phyloP scores from a whole-genome alignment of 1,139 yeast genomes.

The Diutina neorugosa region DNA sequence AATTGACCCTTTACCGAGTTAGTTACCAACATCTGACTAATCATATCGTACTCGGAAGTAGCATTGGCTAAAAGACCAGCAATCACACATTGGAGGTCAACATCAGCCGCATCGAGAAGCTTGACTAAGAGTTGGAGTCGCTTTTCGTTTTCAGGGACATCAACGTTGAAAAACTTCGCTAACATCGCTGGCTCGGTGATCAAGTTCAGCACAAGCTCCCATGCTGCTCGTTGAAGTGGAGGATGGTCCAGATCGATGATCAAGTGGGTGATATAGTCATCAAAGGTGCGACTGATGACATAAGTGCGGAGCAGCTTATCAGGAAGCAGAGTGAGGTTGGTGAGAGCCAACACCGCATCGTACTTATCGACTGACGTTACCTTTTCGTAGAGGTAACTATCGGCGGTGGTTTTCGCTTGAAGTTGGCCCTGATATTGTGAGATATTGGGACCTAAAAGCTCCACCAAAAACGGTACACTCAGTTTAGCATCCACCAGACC shows the following conservation, averaged over 20 bases:
- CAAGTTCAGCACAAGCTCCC: constrained; percentile 39
- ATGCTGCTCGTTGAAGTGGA: constrained; percentile 29
- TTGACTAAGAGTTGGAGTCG: constrained; percentile 25
- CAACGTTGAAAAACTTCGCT: constrained; percentile 38
- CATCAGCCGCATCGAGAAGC: constrained; percentile 26
- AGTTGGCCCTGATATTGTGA: constrained; percentile 12
- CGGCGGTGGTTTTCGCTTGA: constrained; percentile 5
- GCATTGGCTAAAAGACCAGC: constrained; percentile 41
- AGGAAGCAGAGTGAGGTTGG: constrained; percentile 27
- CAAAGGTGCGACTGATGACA: constrained; percentile 25
- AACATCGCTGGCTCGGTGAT: constrained; percentile 31
- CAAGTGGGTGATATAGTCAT: constrained; percentile 20
- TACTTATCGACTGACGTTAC: constrained; percentile 26
- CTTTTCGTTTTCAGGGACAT: constrained; percentile 13
- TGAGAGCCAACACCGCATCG: constrained; percentile 35
- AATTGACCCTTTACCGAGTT: constrained; percentile 16
- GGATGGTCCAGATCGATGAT: constrained; percentile 25
- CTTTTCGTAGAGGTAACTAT: constrained; percentile 11
- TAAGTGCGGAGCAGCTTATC: constrained; percentile 17
- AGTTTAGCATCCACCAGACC: constrained; percentile 27
- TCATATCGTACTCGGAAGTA: constrained; percentile 32
- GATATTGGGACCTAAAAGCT: constrained; percentile 27
- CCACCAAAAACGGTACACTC: constrained; percentile 35
- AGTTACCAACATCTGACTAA: constrained; percentile 20
- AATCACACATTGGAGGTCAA: constrained; percentile 25